These are phyloP conservation scores for Trametes maxima DNA, from an alignment of 768 basidiomycete species.

Conservation along the genomic window DNA sequence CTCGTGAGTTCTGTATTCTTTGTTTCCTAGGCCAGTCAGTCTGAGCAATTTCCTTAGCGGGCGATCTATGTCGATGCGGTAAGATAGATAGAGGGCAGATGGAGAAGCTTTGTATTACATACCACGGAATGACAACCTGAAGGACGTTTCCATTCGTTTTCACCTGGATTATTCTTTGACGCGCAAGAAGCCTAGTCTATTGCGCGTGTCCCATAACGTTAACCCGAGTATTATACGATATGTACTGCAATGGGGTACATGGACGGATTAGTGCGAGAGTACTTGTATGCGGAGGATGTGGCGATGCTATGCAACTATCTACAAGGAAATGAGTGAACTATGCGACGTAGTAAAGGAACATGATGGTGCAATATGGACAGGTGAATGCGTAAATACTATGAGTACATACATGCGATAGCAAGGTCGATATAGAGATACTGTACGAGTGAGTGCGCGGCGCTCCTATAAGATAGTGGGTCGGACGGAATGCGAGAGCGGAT, in stretches of 20 bases:
- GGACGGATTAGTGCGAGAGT: neutral
- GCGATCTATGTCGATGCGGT: constrained; percentile 22
- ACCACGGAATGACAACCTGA: constrained; percentile 11
- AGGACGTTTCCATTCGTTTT: neutral
- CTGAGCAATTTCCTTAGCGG: constrained; percentile 7
- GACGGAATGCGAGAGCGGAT: neutral
- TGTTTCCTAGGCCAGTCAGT: neutral
- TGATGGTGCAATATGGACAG: constrained; percentile 7
- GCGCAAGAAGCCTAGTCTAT: neutral
- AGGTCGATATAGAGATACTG: neutral
- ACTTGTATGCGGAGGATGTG: neutral
- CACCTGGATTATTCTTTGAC: neutral
- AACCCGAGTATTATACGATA: neutral
- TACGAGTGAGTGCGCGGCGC: neutral
- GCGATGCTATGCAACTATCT: neutral
- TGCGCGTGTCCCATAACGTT: neutral
- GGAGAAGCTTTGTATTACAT: constrained; percentile 14
- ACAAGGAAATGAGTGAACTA: too few species aligned
- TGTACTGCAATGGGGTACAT: neutral
- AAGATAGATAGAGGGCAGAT: neutral
- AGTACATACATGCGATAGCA: constrained; percentile 3
- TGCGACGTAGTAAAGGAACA: too few species aligned
- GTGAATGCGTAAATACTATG: neutral
- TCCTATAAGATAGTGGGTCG: neutral
- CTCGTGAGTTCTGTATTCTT: constrained; percentile 51